Evolutionary conservation across 2,329 filamentous ascomycete species (phyloP).

Genomic region (Mariannaea elegans): DNA sequence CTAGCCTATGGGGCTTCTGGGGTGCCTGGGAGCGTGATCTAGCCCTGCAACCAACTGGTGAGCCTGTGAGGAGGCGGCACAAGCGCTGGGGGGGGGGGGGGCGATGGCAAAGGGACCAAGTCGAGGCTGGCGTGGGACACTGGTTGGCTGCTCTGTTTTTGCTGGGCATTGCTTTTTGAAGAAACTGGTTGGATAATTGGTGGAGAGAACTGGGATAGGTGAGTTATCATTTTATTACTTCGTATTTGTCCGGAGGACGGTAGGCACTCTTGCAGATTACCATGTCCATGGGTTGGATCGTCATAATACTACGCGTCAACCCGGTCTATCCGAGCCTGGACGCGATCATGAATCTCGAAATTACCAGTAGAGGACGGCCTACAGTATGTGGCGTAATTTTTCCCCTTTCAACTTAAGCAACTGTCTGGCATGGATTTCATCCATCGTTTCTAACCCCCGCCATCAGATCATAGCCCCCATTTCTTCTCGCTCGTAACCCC

Average conservation of each 20-base stretch:
- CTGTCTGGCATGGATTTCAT: too few species aligned
- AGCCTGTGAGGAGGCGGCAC: constrained; percentile 12
- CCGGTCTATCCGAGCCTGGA: too few species aligned
- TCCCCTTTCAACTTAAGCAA: too few species aligned
- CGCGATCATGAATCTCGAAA: too few species aligned
- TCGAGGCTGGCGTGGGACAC: not conserved
- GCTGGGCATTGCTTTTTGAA: not conserved
- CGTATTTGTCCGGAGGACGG: too few species aligned
- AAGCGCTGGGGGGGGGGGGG: constrained; percentile 12
- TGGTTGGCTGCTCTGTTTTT: constrained; percentile 15
- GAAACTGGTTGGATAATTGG: not conserved
- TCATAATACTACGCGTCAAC: too few species aligned
- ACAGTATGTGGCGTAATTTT: too few species aligned
- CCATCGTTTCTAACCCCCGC: too few species aligned
- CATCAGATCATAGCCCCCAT: constrained; percentile 1
- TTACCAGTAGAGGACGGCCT: too few species aligned
- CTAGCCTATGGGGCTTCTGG: constrained; percentile 10
- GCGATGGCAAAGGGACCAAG: not conserved
- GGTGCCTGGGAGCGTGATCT: constrained; percentile 13
- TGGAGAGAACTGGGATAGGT: constrained; percentile 10
- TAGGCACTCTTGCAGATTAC: too few species aligned
- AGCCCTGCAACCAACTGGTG: not conserved
- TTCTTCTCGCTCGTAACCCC: not conserved
- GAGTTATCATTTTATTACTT: constrained; percentile 9
- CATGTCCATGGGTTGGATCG: too few species aligned